Evolutionary conservation across 495 filamentous ascomycete species (phyloP).

Genomic region (Neurospora tetrasperma): DNA sequence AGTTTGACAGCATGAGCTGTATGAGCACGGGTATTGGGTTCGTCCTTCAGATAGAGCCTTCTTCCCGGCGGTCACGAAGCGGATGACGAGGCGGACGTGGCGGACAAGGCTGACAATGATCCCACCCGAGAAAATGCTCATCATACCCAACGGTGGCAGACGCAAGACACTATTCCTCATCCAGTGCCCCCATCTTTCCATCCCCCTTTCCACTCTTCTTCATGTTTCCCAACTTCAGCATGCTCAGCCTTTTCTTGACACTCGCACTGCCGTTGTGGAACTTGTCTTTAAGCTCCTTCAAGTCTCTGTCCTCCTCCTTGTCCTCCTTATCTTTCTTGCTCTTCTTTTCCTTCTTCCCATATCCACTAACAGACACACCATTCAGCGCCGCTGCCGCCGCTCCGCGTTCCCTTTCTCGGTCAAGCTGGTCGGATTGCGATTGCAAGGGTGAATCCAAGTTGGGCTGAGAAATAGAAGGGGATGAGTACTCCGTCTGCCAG

Average conservation of each 20-base stretch:
- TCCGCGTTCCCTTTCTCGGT: constrained; percentile 24
- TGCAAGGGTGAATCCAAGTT: not conserved
- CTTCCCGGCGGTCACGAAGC: not conserved
- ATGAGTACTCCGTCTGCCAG: not conserved
- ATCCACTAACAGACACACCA: constrained; percentile 14
- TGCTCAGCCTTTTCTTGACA: constrained; percentile 60
- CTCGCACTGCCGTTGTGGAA: constrained; percentile 19
- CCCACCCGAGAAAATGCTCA: not conserved
- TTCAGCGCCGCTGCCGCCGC: constrained; percentile 4
- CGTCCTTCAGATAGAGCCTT: not conserved
- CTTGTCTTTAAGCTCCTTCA: not conserved
- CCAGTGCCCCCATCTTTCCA: constrained; percentile 38
- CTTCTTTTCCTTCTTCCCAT: constrained; percentile 9
- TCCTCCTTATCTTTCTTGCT: constrained; percentile 15
- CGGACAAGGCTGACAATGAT: not conserved
- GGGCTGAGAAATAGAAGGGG: not conserved
- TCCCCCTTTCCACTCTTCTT: constrained; percentile 51
- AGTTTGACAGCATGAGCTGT: not conserved
- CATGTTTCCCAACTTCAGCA: constrained; percentile 46
- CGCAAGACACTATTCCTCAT: constrained; percentile 28
- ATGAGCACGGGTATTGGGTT: not conserved
- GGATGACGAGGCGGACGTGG: not conserved
- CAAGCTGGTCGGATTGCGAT: not conserved
- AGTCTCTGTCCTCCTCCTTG: constrained; percentile 12
- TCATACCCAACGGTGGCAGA: not conserved